Percentiles rank a stretch among this genome's conserved stretches.
Conservation (phyloP, 2,329 filamentous ascomycete species). For the Tolypocladium sp. region DNA sequence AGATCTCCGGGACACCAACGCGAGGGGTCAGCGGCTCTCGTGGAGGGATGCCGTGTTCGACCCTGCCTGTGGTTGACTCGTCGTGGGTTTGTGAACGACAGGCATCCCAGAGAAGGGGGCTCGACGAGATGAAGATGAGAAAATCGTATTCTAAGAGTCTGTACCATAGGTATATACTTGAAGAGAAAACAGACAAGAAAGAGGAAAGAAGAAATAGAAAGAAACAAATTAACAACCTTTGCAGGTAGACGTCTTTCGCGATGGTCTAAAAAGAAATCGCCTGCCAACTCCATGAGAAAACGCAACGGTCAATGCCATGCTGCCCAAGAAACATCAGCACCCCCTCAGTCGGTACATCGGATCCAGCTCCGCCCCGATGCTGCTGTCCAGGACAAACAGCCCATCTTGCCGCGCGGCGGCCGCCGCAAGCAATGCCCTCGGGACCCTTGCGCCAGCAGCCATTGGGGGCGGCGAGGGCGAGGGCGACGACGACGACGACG, state of each 20-base stretch:
- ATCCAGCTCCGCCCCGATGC: not conserved
- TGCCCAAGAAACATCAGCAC: not conserved
- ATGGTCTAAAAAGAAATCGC: not conserved
- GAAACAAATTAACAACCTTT: not conserved
- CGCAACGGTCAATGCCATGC: not conserved
- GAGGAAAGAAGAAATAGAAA: not conserved
- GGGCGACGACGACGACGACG: not conserved
- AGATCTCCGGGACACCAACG: no score
- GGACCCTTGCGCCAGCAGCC: not conserved
- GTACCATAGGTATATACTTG: no score
- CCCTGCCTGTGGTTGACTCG: no score
- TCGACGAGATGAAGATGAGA: no score
- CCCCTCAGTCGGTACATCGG: not conserved
- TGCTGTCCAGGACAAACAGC: not conserved
- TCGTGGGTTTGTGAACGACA: no score
- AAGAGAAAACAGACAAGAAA: not conserved
- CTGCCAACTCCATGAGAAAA: not conserved
- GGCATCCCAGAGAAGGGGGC: no score
- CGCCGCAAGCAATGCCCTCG: not conserved
- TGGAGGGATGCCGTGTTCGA: no score
- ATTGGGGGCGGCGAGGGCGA: not conserved
- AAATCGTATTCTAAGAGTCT: no score
- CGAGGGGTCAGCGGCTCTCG: no score
- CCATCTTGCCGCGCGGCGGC: not conserved
- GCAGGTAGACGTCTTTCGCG: not conserved